These are phyloP conservation scores for Penicillium coffeae DNA, from an alignment of 495 filamentous ascomycete genomes.

Conservation along the genomic window DNA sequence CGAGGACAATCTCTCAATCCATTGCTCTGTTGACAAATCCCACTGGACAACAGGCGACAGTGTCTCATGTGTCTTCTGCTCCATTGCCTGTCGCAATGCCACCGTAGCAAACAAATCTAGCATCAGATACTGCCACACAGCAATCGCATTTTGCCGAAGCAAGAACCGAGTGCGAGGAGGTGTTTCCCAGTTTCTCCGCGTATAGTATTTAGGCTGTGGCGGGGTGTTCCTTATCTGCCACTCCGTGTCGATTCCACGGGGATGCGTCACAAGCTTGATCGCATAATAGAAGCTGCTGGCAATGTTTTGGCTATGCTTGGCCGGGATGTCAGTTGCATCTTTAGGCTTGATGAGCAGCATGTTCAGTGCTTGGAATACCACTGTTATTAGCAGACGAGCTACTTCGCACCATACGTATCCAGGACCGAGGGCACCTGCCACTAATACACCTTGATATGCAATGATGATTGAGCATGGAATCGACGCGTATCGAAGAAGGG, in stretches of 20 bases:
- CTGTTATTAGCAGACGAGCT: slow-evolving; percentile 12
- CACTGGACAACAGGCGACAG: slow-evolving; percentile 13
- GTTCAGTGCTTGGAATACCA: slow-evolving; percentile 16
- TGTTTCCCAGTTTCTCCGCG: not conserved
- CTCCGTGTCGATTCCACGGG: slow-evolving; percentile 18
- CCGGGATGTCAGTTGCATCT: slow-evolving; percentile 10
- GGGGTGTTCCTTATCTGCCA: slow-evolving; percentile 21
- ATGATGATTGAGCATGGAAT: slow-evolving; percentile 13
- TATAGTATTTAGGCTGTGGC: slow-evolving; percentile 19
- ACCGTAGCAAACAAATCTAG: slow-evolving; percentile 18
- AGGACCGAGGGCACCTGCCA: slow-evolving; percentile 11
- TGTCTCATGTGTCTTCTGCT: slow-evolving; percentile 5
- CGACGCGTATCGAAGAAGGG: slow-evolving; percentile 12
- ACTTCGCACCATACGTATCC: slow-evolving; percentile 22
- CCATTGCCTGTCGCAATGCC: slow-evolving; percentile 12
- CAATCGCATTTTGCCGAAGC: slow-evolving; percentile 14
- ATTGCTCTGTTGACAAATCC: slow-evolving; percentile 16
- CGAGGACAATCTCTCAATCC: slow-evolving; percentile 17
- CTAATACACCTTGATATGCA: slow-evolving; percentile 5
- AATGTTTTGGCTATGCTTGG: not conserved
- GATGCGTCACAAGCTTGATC: slow-evolving; percentile 10
- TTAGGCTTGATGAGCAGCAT: slow-evolving; percentile 16
- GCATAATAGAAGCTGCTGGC: slow-evolving; percentile 5
- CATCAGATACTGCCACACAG: slow-evolving; percentile 19
- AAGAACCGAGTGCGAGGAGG: slow-evolving; percentile 17